Conservation (phyloP, 495 filamentous ascomycete genomes). For the Elasticomyces elasticus region DNA sequence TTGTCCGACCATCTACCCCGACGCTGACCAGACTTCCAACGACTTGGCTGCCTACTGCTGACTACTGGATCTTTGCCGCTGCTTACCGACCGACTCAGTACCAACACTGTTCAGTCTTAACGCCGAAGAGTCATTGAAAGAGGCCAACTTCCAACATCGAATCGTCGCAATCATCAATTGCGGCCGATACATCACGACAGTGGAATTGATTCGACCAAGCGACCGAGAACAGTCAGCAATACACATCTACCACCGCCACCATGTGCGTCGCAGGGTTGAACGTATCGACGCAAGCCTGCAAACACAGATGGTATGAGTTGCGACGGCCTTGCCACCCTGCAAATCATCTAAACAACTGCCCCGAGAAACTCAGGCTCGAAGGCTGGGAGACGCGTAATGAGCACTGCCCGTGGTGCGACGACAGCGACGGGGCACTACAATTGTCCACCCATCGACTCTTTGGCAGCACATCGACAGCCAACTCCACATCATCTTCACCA, state of each 20-base stretch:
- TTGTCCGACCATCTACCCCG: not conserved
- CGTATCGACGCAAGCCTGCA: conserved; percentile 31
- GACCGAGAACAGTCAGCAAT: not conserved
- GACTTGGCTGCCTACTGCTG: too few species aligned
- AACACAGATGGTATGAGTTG: conserved; percentile 33
- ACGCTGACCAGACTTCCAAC: not conserved
- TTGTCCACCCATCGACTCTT: conserved; percentile 27
- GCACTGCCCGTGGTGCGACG: conserved; percentile 33
- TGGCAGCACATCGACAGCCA: conserved; percentile 21
- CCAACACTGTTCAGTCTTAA: too few species aligned
- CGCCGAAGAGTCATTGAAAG: too few species aligned
- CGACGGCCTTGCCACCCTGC: conserved; percentile 24
- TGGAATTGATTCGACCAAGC: not conserved
- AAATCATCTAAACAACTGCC: conserved; percentile 31
- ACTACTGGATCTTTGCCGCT: too few species aligned
- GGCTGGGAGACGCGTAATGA: conserved; percentile 35
- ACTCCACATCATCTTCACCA: conserved; percentile 16
- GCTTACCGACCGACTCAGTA: too few species aligned
- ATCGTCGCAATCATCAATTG: too few species aligned
- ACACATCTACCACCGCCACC: conserved; percentile 2
- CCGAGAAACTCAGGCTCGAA: conserved; percentile 24
- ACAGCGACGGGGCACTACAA: conserved; percentile 15
- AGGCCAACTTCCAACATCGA: too few species aligned
- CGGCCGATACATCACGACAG: too few species aligned
- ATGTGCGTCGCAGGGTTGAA: conserved; percentile 36